These are phyloP conservation scores for Taphrina betulina DNA, from an alignment of 1,139 yeast genomes.

Conservation along the genomic window DNA sequence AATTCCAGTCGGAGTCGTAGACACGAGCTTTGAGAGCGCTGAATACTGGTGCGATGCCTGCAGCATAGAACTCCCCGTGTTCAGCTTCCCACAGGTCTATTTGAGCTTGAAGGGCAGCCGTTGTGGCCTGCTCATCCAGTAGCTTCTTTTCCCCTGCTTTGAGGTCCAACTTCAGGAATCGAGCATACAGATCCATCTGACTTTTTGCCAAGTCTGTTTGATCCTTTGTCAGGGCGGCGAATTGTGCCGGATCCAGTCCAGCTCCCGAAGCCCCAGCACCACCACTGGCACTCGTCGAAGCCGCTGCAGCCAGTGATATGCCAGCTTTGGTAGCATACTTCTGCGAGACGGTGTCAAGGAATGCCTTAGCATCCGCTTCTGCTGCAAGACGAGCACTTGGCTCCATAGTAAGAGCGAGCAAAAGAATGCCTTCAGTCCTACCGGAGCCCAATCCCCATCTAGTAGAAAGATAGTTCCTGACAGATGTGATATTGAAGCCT, in stretches of 20 bases:
- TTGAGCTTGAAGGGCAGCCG: conserved; percentile 78
- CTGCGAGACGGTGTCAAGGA: conserved; percentile 75
- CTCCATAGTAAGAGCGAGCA: conserved; percentile 80
- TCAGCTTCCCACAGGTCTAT: conserved; percentile 90
- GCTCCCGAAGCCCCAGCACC: conserved; percentile 77
- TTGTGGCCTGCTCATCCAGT: conserved; percentile 84
- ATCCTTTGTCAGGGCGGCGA: conserved; percentile 89
- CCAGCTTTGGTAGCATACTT: conserved; percentile 85
- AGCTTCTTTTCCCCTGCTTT: conserved; percentile 85
- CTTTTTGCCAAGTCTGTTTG: conserved; percentile 87
- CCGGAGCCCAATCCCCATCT: conserved; percentile 91
- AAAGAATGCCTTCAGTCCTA: conserved; percentile 86
- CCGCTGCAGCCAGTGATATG: conserved; percentile 67
- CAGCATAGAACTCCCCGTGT: conserved; percentile 92
- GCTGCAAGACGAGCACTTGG: conserved; percentile 84
- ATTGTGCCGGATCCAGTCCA: conserved; percentile 90
- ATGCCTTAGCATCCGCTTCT: conserved; percentile 86
- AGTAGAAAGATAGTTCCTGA: conserved; percentile 85
- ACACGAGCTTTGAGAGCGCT: conserved; percentile 91
- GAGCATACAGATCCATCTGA: conserved; percentile 91
- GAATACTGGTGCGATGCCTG: conserved; percentile 86
- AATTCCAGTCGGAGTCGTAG: conserved; percentile 97
- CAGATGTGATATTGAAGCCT: conserved; percentile 88
- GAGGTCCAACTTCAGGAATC: conserved; percentile 88
- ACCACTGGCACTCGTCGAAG: conserved; percentile 53